Evolutionary conservation across 768 basidiomycete genomes (phyloP).

Genomic region (Boletus rubroflammeus): DNA sequence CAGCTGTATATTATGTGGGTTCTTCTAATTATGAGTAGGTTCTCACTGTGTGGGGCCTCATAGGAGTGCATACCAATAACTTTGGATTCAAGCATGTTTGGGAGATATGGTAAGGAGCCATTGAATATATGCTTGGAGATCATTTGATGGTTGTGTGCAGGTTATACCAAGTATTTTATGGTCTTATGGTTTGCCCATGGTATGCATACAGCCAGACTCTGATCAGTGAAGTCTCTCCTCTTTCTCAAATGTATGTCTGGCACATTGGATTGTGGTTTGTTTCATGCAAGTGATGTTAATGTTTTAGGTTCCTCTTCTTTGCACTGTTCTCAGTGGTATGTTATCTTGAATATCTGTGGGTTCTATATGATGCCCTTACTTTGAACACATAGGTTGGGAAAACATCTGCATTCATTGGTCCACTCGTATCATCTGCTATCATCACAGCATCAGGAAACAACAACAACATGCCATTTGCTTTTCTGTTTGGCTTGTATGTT

Average conservation of each 20-base stretch:
- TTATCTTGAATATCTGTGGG: constrained; percentile 3
- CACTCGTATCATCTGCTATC: constrained; percentile 71
- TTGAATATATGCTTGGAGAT: not conserved
- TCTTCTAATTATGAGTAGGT: constrained; percentile 36
- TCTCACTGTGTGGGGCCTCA: constrained; percentile 69
- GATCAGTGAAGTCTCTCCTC: constrained; percentile 75
- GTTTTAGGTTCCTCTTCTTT: constrained; percentile 62
- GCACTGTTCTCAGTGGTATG: constrained; percentile 67
- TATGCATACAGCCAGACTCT: constrained; percentile 81
- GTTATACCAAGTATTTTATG: constrained; percentile 69
- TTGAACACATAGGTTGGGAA: constrained; percentile 51
- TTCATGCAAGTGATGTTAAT: not conserved
- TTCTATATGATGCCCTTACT: not conserved
- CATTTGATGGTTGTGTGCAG: constrained; percentile 30
- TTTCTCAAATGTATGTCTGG: constrained; percentile 60
- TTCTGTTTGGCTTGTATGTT: constrained; percentile 64
- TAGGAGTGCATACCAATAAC: constrained; percentile 68
- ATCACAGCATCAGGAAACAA: constrained; percentile 66
- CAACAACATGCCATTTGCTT: constrained; percentile 73
- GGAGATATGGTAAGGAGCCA: constrained; percentile 60
- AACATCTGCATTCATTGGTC: constrained; percentile 74
- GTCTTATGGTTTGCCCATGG: constrained; percentile 74
- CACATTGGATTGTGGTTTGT: not conserved
- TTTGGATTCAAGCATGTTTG: constrained; percentile 83
- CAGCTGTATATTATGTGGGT: not conserved